phyloP scores from a whole-genome alignment of 129 eudicot genomes.

The Flaveria brownii region DNA sequence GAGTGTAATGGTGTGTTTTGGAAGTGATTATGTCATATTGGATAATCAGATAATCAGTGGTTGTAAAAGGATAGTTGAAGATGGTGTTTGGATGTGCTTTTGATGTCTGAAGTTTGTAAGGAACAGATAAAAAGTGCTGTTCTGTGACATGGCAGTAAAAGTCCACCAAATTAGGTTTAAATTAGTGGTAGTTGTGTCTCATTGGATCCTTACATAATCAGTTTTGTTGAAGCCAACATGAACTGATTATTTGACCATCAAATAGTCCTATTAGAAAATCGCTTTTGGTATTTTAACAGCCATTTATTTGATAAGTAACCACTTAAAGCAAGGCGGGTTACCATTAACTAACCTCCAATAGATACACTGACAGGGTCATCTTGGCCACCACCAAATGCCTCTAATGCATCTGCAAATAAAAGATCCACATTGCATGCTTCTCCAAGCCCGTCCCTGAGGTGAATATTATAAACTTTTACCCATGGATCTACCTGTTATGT shows the following conservation, averaged over 20 bases:
- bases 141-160: background rate
- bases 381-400: conserved; percentile 83
- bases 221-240: background rate
- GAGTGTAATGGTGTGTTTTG: background rate
- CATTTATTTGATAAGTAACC: background rate
- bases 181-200: background rate
- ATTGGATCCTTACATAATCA: background rate
- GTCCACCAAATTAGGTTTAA: background rate
- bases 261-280: no score
- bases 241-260: background rate
- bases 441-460: conserved; percentile 67
- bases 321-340: background rate
- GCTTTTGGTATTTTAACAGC: background rate
- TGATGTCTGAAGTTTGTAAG: no score
- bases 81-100: background rate
- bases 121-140: background rate
- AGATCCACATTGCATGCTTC: conserved; percentile 71
- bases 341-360: conserved; percentile 70
- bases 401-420: conserved; percentile 77
- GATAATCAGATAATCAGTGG: background rate
- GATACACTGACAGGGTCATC: conserved; percentile 89
- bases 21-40: conserved; percentile 4
- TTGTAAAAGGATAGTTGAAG: background rate
- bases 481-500: conserved; percentile 2
- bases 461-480: conserved; percentile 25